phyloP scores from a whole-genome alignment of 1,139 yeast genomes.

The Geotrichum candidum region DNA sequence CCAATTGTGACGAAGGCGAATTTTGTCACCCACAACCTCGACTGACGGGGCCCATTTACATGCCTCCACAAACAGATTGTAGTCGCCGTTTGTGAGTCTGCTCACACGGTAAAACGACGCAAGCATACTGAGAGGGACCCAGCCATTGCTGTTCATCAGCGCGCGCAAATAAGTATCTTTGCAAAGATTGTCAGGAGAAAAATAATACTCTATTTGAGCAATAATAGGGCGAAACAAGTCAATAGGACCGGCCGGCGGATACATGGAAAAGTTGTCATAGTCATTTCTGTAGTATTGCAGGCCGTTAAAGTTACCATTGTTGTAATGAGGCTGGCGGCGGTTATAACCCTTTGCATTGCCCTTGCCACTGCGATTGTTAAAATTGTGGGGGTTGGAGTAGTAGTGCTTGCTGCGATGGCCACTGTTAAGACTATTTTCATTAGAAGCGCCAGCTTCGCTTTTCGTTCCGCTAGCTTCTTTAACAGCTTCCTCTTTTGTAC shows the following conservation, averaged over 20 bases:
- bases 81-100: conserved; percentile 49
- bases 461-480: background rate
- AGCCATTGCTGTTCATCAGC: conserved; percentile 74
- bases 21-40: conserved; percentile 44
- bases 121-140: conserved; percentile 57
- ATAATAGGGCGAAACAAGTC: conserved; percentile 25
- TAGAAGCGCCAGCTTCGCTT: background rate
- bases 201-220: conserved; percentile 77
- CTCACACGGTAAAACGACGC: conserved; percentile 71
- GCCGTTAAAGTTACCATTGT: conserved; percentile 6
- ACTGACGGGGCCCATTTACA: conserved; percentile 40
- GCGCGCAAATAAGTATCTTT: conserved; percentile 73
- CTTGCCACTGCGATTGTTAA: conserved; percentile 3
- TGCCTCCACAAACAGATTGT: conserved; percentile 44
- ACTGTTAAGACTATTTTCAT: background rate
- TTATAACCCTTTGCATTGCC: conserved; percentile 1
- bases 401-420: background rate
- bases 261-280: background rate
- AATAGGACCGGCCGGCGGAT: background rate
- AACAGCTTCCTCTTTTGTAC: background rate
- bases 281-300: conserved; percentile 11
- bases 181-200: conserved; percentile 78
- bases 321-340: conserved; percentile 7
- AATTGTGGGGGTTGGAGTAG: background rate
- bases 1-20: conserved; percentile 43